Conservation (phyloP, 495 filamentous ascomycete genomes). For the Penicillium canariense region DNA sequence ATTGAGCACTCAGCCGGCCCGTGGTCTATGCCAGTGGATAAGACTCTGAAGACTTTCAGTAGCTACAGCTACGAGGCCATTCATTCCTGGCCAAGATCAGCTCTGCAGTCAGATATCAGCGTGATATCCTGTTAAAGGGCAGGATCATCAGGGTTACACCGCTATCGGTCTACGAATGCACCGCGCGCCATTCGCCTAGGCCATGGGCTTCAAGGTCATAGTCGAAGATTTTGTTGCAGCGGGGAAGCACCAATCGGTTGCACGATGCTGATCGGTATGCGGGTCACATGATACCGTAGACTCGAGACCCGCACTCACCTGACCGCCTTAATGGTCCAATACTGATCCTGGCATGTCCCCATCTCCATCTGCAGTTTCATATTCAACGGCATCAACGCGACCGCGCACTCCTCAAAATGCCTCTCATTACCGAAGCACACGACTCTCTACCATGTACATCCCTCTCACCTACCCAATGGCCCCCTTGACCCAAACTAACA, state of each 20-base stretch:
- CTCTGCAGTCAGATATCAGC: background rate
- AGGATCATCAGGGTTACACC: slow-evolving; percentile 4
- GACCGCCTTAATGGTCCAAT: background rate
- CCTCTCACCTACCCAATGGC: background rate
- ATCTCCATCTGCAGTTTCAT: background rate
- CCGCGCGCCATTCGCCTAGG: background rate
- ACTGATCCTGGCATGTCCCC: background rate
- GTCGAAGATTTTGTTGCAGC: background rate
- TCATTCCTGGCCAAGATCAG: background rate
- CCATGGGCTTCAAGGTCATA: background rate
- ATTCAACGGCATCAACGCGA: no score
- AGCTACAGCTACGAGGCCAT: no score
- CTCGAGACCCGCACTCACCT: background rate
- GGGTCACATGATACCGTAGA: background rate
- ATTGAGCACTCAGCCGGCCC: no score
- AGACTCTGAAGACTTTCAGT: no score
- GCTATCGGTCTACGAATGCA: no score
- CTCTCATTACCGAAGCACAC: slow-evolving; percentile 68
- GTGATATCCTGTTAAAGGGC: background rate
- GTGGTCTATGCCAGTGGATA: no score
- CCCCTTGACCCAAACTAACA: slow-evolving; percentile 16
- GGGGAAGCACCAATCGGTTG: background rate
- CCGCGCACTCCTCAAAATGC: slow-evolving; percentile 56
- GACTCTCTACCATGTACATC: slow-evolving; percentile 80
- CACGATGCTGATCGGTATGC: background rate